Base-by-base conservation (phyloP, 306 rosid species). In the Lathyrus oleraceus region DNA sequence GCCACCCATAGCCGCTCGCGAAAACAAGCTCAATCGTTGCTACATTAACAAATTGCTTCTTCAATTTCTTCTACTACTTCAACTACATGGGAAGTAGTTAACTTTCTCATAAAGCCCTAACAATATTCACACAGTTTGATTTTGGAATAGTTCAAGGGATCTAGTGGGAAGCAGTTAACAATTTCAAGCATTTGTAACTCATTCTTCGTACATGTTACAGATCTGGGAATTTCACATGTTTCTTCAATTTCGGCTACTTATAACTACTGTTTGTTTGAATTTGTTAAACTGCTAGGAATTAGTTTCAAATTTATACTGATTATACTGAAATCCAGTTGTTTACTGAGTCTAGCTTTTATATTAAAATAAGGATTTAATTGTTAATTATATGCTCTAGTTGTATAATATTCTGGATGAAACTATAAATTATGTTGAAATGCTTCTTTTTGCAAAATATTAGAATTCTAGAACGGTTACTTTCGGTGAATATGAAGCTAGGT, bases 91-190 rank as follows among this genome's bases (percentile, higher is more conserved):
- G n/a, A n/a, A n/a, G n/a, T n/a, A n/a, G n/a, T n/a, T n/a, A n/a
- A n/a, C n/a, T n/a, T n/a, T n/a, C n/a, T n/a, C n/a, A n/a, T n/a
- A n/a, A n/a, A n/a, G n/a, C n/a, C n/a, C n/a, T n/a, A n/a, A n/a
- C n/a, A n/a, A n/a, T n/a, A n/a, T n/a, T n/a, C n/a, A n/a, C n/a
- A 23, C 25, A 23, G 25, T 23, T 93, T 21, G 98, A 93, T 76
- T 93, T 93, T 42, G 97, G 98, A 5, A 88, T 93, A 13, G 91
- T 87, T 2, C 98, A 93, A 60, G 98, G 98, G 1, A 81, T 93
- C 73, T 96, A 93, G 65, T 93, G 98, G 98, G 92, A 96, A 7
- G 97, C 98, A n/a, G n/a, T n/a, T n/a, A n/a, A 0, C 71, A 90
- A 15, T 75, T 93, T 2, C 98, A 93, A 69, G 98, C 98, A 3